These are phyloP conservation scores for Davidsoniella eucalypti DNA, from an alignment of 2,329 filamentous ascomycete species.

Conservation along the genomic window DNA sequence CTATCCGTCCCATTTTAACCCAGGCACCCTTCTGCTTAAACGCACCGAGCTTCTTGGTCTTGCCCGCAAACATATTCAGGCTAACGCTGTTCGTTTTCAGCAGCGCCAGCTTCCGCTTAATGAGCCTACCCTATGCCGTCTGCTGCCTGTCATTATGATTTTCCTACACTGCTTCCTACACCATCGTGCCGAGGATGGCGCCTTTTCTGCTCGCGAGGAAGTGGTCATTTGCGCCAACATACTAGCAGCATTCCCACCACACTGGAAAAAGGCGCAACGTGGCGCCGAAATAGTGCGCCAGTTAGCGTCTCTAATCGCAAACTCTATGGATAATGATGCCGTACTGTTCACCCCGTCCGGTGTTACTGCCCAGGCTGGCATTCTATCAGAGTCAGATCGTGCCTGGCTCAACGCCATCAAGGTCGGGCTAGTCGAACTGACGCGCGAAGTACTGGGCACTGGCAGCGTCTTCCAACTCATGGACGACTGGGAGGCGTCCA, in stretches of 20 bases:
- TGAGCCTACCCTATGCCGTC: slow-evolving; percentile 20
- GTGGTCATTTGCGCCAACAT: slow-evolving; percentile 4
- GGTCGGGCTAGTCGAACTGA: slow-evolving; percentile 2
- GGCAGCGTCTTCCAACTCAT: slow-evolving; percentile 7
- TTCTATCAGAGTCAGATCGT: slow-evolving; percentile 1
- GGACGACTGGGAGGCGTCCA: slow-evolving; percentile 5
- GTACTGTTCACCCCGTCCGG: neutral
- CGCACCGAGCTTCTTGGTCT: slow-evolving; percentile 22
- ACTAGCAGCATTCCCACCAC: neutral
- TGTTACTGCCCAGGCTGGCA: neutral
- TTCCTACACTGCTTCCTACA: slow-evolving; percentile 7
- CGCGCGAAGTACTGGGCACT: slow-evolving; percentile 4
- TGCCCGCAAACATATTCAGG: slow-evolving; percentile 25
- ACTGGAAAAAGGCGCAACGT: slow-evolving; percentile 8
- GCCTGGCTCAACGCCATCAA: slow-evolving; percentile 2
- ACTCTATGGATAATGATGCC: neutral
- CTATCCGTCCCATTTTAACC: slow-evolving; percentile 26
- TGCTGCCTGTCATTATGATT: slow-evolving; percentile 6
- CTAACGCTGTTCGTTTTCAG: slow-evolving; percentile 21
- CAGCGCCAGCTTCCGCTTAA: slow-evolving; percentile 26
- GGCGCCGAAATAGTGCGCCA: slow-evolving; percentile 4
- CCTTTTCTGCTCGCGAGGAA: slow-evolving; percentile 3
- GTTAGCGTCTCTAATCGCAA: slow-evolving; percentile 1
- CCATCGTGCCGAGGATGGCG: slow-evolving; percentile 1
- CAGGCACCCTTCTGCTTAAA: slow-evolving; percentile 18